A percentile compares a stretch with the other conserved stretches of the same genome.
Conservation (phyloP, 73 alveolate species). For the Blepharisma japonicum region DNA sequence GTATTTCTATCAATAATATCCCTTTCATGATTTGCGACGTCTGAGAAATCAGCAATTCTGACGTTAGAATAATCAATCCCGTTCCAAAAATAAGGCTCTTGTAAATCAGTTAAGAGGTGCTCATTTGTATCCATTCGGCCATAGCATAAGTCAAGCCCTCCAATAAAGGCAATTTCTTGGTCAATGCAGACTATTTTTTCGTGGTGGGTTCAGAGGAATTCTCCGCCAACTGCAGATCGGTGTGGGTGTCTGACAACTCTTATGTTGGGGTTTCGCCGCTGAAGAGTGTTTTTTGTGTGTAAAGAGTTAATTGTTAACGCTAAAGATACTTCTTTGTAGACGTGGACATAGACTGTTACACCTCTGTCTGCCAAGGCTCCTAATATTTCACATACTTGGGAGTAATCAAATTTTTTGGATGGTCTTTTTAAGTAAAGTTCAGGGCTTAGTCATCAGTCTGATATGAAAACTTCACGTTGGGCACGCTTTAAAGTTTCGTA, state of each 20-base stretch:
- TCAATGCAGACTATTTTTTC: conserved; percentile 91
- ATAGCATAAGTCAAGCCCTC: conserved; percentile 93
- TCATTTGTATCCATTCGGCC: conserved; percentile 88
- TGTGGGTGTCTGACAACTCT: conserved; percentile 81
- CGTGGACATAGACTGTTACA: conserved; percentile 68
- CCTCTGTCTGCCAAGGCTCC: conserved; percentile 75
- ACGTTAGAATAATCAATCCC: conserved; percentile 68
- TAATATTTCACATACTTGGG: background rate
- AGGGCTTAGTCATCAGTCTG: conserved; percentile 97
- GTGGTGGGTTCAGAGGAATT: conserved; percentile 91
- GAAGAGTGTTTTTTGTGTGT: conserved; percentile 65
- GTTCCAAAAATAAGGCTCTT: conserved; percentile 52
- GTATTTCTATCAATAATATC: conserved; percentile 65
- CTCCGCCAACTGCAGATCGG: conserved; percentile 45
- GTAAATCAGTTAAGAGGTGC: conserved; percentile 76
- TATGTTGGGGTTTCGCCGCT: conserved; percentile 72
- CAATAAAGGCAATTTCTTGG: conserved; percentile 81
- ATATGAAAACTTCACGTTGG: conserved; percentile 70
- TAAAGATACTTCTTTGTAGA: conserved; percentile 68
- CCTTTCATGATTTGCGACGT: conserved; percentile 54
- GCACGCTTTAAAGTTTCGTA: conserved; percentile 48
- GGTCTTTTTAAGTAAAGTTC: conserved; percentile 81
- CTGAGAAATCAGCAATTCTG: conserved; percentile 70
- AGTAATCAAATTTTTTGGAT: background rate
- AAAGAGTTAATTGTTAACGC: conserved; percentile 72